Conservation (phyloP, 2,329 filamentous ascomycete genomes). For the Achaetomium macrosporum region DNA sequence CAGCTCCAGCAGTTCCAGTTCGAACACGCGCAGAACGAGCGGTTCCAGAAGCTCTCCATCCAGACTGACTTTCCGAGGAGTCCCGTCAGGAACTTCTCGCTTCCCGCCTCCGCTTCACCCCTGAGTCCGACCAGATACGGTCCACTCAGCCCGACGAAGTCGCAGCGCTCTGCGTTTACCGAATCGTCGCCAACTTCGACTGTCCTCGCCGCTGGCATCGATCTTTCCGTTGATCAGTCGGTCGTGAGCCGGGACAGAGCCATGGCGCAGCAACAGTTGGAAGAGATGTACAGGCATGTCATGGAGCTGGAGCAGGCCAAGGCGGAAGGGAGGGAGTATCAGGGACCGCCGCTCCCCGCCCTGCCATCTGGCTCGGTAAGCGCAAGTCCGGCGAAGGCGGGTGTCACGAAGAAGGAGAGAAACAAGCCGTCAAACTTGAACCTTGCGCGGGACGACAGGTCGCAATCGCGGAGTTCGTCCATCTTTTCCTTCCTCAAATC, state of each 20-base stretch:
- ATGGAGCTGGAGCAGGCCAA: constrained; percentile 79
- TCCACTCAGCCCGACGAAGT: constrained; percentile 28
- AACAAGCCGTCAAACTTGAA: constrained; percentile 47
- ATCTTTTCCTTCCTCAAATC: constrained; percentile 57
- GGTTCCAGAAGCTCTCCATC: constrained; percentile 11
- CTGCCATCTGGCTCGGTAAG: constrained; percentile 21
- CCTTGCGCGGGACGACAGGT: constrained; percentile 43
- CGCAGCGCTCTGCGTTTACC: constrained; percentile 20
- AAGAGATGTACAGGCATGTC: constrained; percentile 85
- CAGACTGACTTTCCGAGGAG: constrained; percentile 23
- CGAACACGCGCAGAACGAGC: neutral
- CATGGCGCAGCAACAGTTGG: constrained; percentile 75
- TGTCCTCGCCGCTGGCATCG: constrained; percentile 49
- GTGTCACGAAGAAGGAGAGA: constrained; percentile 38
- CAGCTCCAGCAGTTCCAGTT: neutral
- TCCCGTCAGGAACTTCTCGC: constrained; percentile 44
- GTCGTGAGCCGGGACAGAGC: constrained; percentile 69
- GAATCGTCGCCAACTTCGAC: constrained; percentile 44
- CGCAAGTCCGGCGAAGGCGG: constrained; percentile 21
- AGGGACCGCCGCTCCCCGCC: constrained; percentile 35
- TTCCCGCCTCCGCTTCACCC: constrained; percentile 33
- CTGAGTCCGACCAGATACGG: constrained; percentile 34
- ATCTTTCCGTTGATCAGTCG: constrained; percentile 68
- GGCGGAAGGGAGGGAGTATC: constrained; percentile 47
- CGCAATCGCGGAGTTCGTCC: constrained; percentile 52